Evolutionary conservation across 1,139 yeast species (phyloP), one percentile per base, ranked within the genome.

Genomic region (Candida pseudocylindracea): DNA sequence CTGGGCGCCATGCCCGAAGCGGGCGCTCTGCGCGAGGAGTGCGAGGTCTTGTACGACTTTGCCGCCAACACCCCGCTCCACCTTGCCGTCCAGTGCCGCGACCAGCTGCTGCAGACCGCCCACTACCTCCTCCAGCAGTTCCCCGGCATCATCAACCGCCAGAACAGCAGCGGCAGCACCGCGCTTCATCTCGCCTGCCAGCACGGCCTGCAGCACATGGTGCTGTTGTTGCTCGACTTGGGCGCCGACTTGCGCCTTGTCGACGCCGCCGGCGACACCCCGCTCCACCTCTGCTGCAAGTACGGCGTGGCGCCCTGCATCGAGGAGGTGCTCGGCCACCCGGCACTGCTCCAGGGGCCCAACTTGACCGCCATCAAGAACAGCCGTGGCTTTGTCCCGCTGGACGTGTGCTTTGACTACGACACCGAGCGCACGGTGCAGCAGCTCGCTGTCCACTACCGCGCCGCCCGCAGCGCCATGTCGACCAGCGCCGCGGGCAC

Each of bases 71-170:
- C 92, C 1, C 78, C 85, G 8, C 60, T 85, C 25, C 98, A 85
- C 51, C 46, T 80, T 32, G 72, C 93, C 1, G 63, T 81, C 4
- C 48, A 59, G 36, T 67, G 69, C 26, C 55, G 55, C 32, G 83
- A 78, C 45, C 20, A 15, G 20, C 20, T 15, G 20, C 72, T 72
- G 38, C 93, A 79, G 43, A 79, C 93, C 0, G 63, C 85, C 28
- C 91, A 79, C 45, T 64, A 80, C 38, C 53, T 88, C 29, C 61
- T 92, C 28, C 91, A 79, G 45, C 88, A 80, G 46, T 78, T 80
- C 43, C 57, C 70, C 4, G 63, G 91, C 61, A 56, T 64, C 36
- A 58, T 66, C 36, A 52, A 42, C 33, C 38, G 40, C 9, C 66
- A 63, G 9, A 80, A 85, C 11, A 53, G 51, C 2, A 41, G 54